A percentile compares a stretch with the other conserved stretches of the same genome.
phyloP scores from a whole-genome alignment of 1,284 basidiomycete genomes.

The Boletellus deceptivus region DNA sequence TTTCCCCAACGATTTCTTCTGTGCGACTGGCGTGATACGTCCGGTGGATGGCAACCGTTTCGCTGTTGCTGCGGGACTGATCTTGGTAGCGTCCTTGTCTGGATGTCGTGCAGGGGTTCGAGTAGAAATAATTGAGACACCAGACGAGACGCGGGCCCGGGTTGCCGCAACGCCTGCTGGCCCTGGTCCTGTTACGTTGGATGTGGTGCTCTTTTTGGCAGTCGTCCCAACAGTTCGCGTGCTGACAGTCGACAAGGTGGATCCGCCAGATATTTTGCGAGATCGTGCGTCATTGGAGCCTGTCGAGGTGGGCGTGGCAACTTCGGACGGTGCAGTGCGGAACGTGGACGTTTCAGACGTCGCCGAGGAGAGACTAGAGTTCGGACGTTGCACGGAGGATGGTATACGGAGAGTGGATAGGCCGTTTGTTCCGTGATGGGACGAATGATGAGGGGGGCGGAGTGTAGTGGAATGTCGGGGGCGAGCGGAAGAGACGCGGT shows the following conservation, averaged over 20 bases:
- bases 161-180: conserved; percentile 7
- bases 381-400: conserved; percentile 40
- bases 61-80: conserved; percentile 21
- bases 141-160: conserved; percentile 28
- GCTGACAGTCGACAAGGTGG: conserved; percentile 39
- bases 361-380: conserved; percentile 46
- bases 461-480: conserved; percentile 15
- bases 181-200: conserved; percentile 5
- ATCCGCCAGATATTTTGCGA: conserved; percentile 43
- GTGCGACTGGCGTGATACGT: conserved; percentile 26
- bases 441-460: conserved; percentile 25
- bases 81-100: conserved; percentile 24
- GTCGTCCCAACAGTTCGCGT: conserved; percentile 36
- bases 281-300: conserved; percentile 32
- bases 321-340: conserved; percentile 53
- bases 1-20: conserved; percentile 17
- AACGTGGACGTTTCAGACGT: conserved; percentile 55
- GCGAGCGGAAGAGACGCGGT: conserved; percentile 17
- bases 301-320: conserved; percentile 33
- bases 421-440: conserved; percentile 25
- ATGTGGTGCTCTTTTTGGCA: conserved; percentile 14
- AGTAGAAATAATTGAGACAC: conserved; percentile 28
- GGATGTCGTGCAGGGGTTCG: conserved; percentile 23
- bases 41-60: conserved; percentile 25
- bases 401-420: conserved; percentile 34